A percentile compares a stretch with the other conserved stretches of the same genome.
These are phyloP conservation scores for Fimicolochytrium jonesii DNA, from an alignment of 192 early-diverging fungal species.

Conservation along the genomic window DNA sequence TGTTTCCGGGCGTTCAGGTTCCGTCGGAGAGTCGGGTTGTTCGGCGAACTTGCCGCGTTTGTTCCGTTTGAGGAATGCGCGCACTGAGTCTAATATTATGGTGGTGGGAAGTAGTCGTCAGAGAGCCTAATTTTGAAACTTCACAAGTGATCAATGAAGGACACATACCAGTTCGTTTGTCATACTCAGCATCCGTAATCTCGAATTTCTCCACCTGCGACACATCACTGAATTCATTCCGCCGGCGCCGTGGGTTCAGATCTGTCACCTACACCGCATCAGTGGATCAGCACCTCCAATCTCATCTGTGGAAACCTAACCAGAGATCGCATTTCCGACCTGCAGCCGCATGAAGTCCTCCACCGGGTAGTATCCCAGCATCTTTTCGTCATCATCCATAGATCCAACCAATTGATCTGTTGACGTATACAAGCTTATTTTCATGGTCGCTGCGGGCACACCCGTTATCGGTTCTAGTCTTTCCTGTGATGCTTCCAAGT, in stretches of 20 bases:
- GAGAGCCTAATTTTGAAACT: neutral
- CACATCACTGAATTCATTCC: constrained; percentile 78
- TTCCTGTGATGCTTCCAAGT: constrained; percentile 35
- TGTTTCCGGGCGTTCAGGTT: constrained; percentile 61
- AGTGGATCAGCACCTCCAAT: too few species aligned
- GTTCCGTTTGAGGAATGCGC: constrained; percentile 84
- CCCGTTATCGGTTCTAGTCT: constrained; percentile 92
- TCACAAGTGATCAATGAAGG: neutral
- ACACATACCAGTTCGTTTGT: constrained; percentile 61
- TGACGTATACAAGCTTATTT: constrained; percentile 57
- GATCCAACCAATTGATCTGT: constrained; percentile 44
- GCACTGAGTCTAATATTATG: constrained; percentile 70
- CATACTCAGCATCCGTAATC: constrained; percentile 84
- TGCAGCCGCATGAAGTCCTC: constrained; percentile 77
- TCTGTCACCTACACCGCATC: constrained; percentile 53
- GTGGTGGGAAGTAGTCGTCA: too few species aligned
- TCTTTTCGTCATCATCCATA: constrained; percentile 46
- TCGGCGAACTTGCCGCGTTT: constrained; percentile 85
- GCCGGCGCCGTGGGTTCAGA: constrained; percentile 58
- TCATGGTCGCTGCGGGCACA: constrained; percentile 65
- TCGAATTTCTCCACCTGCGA: constrained; percentile 93
- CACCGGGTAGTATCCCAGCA: constrained; percentile 86
- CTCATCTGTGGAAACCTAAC: too few species aligned
- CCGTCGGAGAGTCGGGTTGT: constrained; percentile 48
- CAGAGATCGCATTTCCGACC: constrained; percentile 44